These are phyloP conservation scores for Punctularia strigosozonata DNA, from an alignment of 768 basidiomycete genomes.

Conservation along the genomic window DNA sequence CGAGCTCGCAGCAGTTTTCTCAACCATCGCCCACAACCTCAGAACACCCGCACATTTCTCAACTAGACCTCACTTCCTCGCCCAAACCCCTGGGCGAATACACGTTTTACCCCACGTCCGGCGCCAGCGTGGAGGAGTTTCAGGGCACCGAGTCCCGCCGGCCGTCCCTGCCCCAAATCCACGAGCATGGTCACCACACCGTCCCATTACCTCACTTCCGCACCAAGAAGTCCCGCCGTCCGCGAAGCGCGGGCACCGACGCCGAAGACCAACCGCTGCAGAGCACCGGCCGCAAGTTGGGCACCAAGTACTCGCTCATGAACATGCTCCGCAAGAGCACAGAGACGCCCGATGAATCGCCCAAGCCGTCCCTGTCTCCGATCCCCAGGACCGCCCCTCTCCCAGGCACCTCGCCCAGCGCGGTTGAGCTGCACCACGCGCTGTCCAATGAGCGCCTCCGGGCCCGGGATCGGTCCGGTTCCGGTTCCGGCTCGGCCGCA, in stretches of 20 bases:
- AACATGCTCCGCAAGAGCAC: conserved; percentile 3
- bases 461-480: conserved; percentile 7
- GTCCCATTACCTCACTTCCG: conserved; percentile 5
- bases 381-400: conserved; percentile 1
- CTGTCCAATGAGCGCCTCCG: conserved; percentile 14
- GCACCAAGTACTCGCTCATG: conserved; percentile 3
- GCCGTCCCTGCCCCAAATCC: conserved; percentile 58
- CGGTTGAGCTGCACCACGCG: conserved; percentile 12
- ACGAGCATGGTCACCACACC: not conserved
- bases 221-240: conserved; percentile 26
- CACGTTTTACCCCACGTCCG: conserved; percentile 28
- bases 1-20: not conserved
- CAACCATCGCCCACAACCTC: conserved; percentile 7
- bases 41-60: too few species aligned
- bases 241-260: conserved; percentile 63
- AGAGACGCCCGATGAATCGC: not conserved
- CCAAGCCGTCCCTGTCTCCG: conserved; percentile 1
- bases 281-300: conserved; percentile 14
- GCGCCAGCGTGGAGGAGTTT: conserved; percentile 14
- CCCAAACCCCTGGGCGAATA: conserved; percentile 33
- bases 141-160: conserved; percentile 26
- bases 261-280: conserved; percentile 33
- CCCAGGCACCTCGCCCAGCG: conserved; percentile 4
- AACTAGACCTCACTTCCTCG: conserved; percentile 18
- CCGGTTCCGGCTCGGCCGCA: conserved; percentile 1